These are phyloP conservation scores for Malassezia vespertilionis DNA, from an alignment of 1,284 basidiomycete genomes.

Conservation along the genomic window DNA sequence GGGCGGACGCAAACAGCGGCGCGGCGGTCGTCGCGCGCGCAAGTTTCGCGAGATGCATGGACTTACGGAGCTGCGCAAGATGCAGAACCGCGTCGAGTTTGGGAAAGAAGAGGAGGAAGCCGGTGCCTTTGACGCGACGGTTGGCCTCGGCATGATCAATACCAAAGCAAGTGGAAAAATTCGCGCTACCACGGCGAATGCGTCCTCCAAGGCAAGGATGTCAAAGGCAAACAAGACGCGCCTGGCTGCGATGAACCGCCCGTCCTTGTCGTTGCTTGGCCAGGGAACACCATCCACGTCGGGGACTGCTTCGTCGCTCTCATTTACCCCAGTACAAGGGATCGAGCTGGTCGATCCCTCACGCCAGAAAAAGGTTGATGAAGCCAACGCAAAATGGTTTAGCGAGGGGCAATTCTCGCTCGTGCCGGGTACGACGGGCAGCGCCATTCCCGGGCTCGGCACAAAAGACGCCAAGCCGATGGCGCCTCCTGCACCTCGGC, in stretches of 20 bases:
- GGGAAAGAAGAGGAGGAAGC: conserved; percentile 92
- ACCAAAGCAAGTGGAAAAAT: conserved; percentile 73
- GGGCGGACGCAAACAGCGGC: conserved; percentile 65
- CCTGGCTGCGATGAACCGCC: conserved; percentile 52
- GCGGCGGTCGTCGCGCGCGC: conserved; percentile 86
- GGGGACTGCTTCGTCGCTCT: conserved; percentile 79
- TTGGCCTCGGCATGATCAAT: conserved; percentile 86
- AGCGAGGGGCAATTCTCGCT: conserved; percentile 46
- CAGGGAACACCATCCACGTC: conserved; percentile 53
- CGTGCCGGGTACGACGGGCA: conserved; percentile 19
- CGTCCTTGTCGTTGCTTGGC: conserved; percentile 56
- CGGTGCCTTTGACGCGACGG: conserved; percentile 88
- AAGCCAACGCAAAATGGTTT: conserved; percentile 49
- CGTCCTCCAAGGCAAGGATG: conserved; percentile 83
- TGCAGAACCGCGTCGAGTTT: conserved; percentile 92
- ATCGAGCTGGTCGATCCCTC: conserved; percentile 50
- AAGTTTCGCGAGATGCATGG: conserved; percentile 95
- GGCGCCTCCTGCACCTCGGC: conserved; percentile 5
- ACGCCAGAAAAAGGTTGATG: conserved; percentile 34
- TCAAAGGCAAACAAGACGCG: conserved; percentile 90
- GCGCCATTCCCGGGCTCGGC: not conserved
- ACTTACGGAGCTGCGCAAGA: conserved; percentile 87
- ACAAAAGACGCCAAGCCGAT: not conserved
- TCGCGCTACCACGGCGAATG: conserved; percentile 70
- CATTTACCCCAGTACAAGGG: conserved; percentile 88